Evolutionary conservation across 179 eudicot genomes (phyloP).

Genomic region (Spinacia oleracea): DNA sequence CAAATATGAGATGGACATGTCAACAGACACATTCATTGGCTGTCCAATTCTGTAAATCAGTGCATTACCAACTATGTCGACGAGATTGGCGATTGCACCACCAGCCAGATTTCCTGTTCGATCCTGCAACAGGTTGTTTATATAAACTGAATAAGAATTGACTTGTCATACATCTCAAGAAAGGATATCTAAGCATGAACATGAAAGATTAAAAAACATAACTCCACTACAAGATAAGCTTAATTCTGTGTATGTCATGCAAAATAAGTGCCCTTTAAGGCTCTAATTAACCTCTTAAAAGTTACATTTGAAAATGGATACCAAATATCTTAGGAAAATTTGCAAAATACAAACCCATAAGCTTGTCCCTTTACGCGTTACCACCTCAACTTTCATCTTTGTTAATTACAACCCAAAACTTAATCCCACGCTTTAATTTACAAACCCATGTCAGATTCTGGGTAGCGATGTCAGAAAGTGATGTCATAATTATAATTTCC

Average conservation of each 20-base stretch:
- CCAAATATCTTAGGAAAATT: no score
- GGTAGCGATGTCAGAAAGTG: no score
- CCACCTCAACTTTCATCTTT: no score
- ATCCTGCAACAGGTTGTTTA: conserved; percentile 51
- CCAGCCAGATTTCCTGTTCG: conserved; percentile 51
- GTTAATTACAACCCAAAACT: no score
- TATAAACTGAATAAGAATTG: neutral
- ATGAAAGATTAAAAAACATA: neutral
- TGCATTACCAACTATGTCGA: conserved; percentile 74
- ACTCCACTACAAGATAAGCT: neutral
- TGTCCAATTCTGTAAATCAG: conserved; percentile 45
- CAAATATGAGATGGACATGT: conserved; percentile 70
- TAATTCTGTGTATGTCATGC: neutral
- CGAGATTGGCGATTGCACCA: conserved; percentile 80
- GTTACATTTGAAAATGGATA: no score
- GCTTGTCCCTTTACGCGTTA: no score
- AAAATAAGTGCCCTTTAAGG: neutral
- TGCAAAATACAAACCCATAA: no score
- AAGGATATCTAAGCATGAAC: neutral
- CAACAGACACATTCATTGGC: conserved; percentile 72
- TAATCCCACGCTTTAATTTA: no score
- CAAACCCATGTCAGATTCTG: no score
- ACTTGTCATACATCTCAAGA: neutral
- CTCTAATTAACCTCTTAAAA: neutral
- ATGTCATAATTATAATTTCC: no score